Percentiles rank a stretch among this genome's conserved stretches.
Conservation (phyloP, 352 stramenopile genomes). For the Phytophthora colocasiae region DNA sequence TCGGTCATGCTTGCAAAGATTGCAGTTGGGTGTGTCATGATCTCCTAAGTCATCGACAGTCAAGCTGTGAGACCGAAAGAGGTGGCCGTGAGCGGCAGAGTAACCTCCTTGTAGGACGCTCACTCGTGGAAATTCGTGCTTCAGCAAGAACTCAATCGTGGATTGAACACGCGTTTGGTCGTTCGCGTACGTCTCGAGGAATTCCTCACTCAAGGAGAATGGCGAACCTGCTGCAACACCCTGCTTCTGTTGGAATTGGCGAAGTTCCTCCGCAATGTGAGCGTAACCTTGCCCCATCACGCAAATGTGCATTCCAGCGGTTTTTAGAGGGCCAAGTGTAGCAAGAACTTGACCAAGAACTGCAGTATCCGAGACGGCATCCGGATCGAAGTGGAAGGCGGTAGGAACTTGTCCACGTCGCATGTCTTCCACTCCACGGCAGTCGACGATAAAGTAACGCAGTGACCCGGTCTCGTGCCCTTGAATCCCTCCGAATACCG, state of each 20-base stretch:
- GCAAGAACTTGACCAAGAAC: slow-evolving; percentile 73
- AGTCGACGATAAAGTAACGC: slow-evolving; percentile 85
- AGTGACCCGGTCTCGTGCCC: slow-evolving; percentile 46
- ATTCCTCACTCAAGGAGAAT: slow-evolving; percentile 61
- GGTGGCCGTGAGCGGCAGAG: slow-evolving; percentile 56
- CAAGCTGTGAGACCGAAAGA: slow-evolving; percentile 61
- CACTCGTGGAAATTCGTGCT: slow-evolving; percentile 76
- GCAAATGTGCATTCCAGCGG: slow-evolving; percentile 68
- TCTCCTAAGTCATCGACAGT: slow-evolving; percentile 77
- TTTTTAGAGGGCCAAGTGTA: slow-evolving; percentile 71
- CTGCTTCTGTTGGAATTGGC: slow-evolving; percentile 43
- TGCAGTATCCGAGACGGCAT: slow-evolving; percentile 55
- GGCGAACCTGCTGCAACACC: slow-evolving; percentile 35
- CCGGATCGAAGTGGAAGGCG: slow-evolving; percentile 79
- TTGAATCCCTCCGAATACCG: slow-evolving; percentile 79
- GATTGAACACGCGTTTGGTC: slow-evolving; percentile 77
- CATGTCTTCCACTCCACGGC: slow-evolving; percentile 55
- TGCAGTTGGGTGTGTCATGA: slow-evolving; percentile 69
- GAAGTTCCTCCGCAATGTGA: slow-evolving; percentile 67
- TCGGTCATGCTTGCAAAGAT: slow-evolving; percentile 68
- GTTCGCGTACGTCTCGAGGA: slow-evolving; percentile 70
- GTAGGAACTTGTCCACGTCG: slow-evolving; percentile 69
- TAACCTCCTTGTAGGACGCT: slow-evolving; percentile 82
- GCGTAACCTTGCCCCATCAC: slow-evolving; percentile 85
- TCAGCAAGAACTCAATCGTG: slow-evolving; percentile 73